Base-by-base conservation (phyloP, 257 asterid genomes). In the Penstemon eatonii region DNA sequence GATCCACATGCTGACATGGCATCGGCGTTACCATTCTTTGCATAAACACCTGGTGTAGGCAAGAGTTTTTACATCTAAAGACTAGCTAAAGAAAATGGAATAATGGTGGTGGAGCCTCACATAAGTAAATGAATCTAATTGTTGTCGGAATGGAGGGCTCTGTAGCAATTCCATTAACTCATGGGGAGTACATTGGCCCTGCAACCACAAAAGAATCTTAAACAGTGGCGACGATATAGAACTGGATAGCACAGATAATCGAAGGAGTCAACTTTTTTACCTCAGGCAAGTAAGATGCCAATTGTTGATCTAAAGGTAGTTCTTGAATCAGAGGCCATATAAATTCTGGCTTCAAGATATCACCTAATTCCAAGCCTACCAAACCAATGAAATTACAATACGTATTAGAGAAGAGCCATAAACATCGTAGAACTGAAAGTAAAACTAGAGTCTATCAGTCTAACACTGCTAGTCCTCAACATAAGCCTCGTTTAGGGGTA, bases 81-180 rank as follows among this genome's bases (percentile, higher is more conserved):
- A 63, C 55, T 38, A 46, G 71, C 49, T 19, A 13, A 40, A 75
- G 66, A 44, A 41, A 56, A 36, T 11, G 25, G 69, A 72, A 15
- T 5, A 36, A 25, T 4, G 39, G 66, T 46, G 25, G 18, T 50
- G 56, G 59, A 56, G 67, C 53, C 96, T 80, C 79, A 94, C 99
- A 53, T 91, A 89, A 76, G 97, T 84, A 80, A 94, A 94, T 67
- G 99, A 87, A 81, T 94, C 99, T 46, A 91, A 78, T 79, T 91
- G 97, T 69, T 94, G 97, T 77, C 93, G 96, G 73, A 91, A 94
- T 61, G 92, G 97, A 37, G 96, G 88, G 72, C 96, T 89, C 81
- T 94, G 96, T 59, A 94, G 80, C 81, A 94, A 77, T 76, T 94
- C 99, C 72, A 87, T 62, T 25, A 94, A 71, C 70, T 86, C 97